Evolutionary conservation across 2,329 filamentous ascomycete species (phyloP).

Genomic region (Exophiala aquamarina): DNA sequence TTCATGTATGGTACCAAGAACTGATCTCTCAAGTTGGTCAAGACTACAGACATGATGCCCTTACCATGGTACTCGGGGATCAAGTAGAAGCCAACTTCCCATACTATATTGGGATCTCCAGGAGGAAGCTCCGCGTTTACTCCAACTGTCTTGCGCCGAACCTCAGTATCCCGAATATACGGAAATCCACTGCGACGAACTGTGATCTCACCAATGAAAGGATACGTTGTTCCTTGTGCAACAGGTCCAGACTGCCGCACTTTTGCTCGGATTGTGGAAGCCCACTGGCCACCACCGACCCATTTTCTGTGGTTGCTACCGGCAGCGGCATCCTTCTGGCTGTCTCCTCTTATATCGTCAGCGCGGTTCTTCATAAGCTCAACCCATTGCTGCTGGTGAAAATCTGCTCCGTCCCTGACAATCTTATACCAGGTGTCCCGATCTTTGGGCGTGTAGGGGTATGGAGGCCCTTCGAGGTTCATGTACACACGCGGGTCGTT

Average conservation of each 20-base stretch:
- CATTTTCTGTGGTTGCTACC: background rate
- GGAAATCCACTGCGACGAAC: slow-evolving; percentile 30
- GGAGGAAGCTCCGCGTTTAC: slow-evolving; percentile 24
- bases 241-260: background rate
- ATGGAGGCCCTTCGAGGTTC: slow-evolving; percentile 29
- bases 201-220: slow-evolving; percentile 29
- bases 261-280: slow-evolving; percentile 5
- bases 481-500: slow-evolving; percentile 30
- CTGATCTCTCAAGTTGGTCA: slow-evolving; percentile 28
- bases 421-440: slow-evolving; percentile 6
- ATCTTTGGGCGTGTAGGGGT: slow-evolving; percentile 30
- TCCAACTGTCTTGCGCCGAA: slow-evolving; percentile 18
- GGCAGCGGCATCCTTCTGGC: background rate
- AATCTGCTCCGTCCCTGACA: slow-evolving; percentile 25
- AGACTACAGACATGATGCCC: slow-evolving; percentile 33
- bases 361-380: background rate
- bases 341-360: background rate
- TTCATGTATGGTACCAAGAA: slow-evolving; percentile 34
- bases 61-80: slow-evolving; percentile 29
- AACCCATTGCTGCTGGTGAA: slow-evolving; percentile 1
- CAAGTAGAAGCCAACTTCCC: slow-evolving; percentile 25
- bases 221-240: too few relatives aligned
- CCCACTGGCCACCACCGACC: slow-evolving; percentile 6
- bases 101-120: slow-evolving; percentile 30
- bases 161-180: slow-evolving; percentile 22